Evolutionary conservation across 129 eudicot genomes (phyloP), one percentile per base, ranked within the genome.

Genomic region (Smallanthus sonchifolius): DNA sequence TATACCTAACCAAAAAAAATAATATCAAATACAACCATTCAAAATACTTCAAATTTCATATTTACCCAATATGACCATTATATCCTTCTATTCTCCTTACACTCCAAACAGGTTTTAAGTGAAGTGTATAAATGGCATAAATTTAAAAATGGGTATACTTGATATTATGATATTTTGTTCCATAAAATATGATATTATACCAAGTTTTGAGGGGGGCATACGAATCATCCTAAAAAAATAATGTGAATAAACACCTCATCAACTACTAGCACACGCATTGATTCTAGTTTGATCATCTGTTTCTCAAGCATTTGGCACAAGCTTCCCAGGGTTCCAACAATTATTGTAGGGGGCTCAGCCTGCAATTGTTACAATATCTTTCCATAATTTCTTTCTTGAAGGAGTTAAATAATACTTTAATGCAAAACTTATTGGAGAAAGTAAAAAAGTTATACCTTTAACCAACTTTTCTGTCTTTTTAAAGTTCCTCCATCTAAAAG

Each of bases 401-500:
- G 48, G 49, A 63, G 13, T 43, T 74, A 19, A 30, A 36, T 64
- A 38, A 63, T 62, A 61, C 61, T 32, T 63, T 14, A 36, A 47
- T 47, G 40, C 39, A 38, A 34, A 64, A 65, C 30, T 62, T 36
- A 63, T 36, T 48, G 52, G n/a, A 65, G 16, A 13, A 65, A 65
- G 20, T 48, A 40, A 37, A 35, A 35, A 35, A 4, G 40, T 2
- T 43, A 39, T 69, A 94, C 98, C 98, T 90, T 90, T 72, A 94
- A 79, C 98, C 98, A 94, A 72, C 85, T 88, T 78, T 84, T 94
- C 36, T 94, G 98, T 60, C 98, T 88, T 80, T 72, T 88, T 86
- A 94, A 82, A 59, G 88, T 88, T 82, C 98, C 98, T 67, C 98
- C 98, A 70, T 94, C 98, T 65, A 94, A 67, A 75, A 94, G 98